These are phyloP conservation scores for Sedum album DNA, from an alignment of 164 flowering plant genomes.

Conservation along the genomic window DNA sequence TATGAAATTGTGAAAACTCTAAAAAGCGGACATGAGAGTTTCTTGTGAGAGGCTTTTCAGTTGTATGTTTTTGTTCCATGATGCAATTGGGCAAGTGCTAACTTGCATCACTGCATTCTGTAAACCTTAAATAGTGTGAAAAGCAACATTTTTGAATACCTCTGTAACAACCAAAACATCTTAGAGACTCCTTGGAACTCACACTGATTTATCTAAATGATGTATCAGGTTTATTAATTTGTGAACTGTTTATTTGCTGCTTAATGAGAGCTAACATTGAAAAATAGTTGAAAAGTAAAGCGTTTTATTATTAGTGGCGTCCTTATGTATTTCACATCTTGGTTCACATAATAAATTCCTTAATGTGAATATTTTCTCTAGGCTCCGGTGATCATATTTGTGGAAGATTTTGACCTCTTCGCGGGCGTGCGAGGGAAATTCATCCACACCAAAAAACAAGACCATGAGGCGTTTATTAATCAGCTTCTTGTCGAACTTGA, in stretches of 20 bases:
- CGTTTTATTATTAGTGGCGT: too few relatives aligned
- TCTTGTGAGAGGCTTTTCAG: background rate
- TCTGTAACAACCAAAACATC: background rate
- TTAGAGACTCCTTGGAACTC: background rate
- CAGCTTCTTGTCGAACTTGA: slow-evolving; percentile 98
- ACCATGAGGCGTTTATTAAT: slow-evolving; percentile 94
- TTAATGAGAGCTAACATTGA: background rate
- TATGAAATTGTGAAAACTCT: background rate
- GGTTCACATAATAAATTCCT: slow-evolving; percentile 1
- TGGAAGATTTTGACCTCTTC: slow-evolving; percentile 94
- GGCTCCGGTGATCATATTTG: slow-evolving; percentile 97
- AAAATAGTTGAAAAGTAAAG: too few relatives aligned
- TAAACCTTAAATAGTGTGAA: background rate
- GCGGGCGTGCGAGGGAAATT: slow-evolving; percentile 94
- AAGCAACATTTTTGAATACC: background rate
- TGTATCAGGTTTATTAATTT: background rate
- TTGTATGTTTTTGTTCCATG: background rate
- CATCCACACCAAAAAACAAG: slow-evolving; percentile 85
- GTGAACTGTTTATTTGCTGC: background rate
- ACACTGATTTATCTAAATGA: background rate
- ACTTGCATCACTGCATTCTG: background rate
- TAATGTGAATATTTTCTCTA: slow-evolving; percentile 19
- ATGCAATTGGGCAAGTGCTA: background rate
- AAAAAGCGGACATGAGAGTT: background rate
- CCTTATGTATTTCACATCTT: slow-evolving; percentile 1